Evolutionary conservation across 1,284 basidiomycete species (phyloP).

Genomic region (Pascua sp.): DNA sequence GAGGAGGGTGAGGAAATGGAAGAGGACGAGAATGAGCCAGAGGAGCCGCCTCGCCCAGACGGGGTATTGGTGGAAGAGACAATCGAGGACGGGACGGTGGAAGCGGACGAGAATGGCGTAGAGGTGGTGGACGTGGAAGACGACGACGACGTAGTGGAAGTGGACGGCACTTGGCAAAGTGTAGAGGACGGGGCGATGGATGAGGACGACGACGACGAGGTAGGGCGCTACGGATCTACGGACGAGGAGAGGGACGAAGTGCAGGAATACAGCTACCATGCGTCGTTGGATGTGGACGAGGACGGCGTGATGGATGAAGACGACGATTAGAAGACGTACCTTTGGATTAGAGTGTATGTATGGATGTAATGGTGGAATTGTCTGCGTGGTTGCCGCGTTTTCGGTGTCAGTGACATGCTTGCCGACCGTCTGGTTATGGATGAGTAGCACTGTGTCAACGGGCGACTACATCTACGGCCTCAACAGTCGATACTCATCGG

Average conservation of each 20-base stretch:
- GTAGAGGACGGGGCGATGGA: background rate
- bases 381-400: no score
- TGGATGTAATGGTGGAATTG: no score
- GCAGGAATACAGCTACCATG: background rate
- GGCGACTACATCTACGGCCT: no score
- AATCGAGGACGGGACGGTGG: background rate
- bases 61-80: background rate
- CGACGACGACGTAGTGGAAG: conserved; percentile 1
- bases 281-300: background rate
- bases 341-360: no score
- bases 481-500: no score
- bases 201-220: background rate
- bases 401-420: no score
- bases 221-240: background rate
- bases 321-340: no score
- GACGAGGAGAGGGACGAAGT: background rate
- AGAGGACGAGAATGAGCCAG: background rate
- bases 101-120: background rate
- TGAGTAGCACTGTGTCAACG: no score
- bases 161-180: background rate
- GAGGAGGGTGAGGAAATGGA: background rate
- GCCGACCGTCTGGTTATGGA: no score
- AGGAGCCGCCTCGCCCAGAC: background rate
- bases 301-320: no score
- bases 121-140: background rate